These are phyloP conservation scores for Fusarium subglutinans DNA, from an alignment of 2,329 filamentous ascomycete genomes.

Conservation along the genomic window DNA sequence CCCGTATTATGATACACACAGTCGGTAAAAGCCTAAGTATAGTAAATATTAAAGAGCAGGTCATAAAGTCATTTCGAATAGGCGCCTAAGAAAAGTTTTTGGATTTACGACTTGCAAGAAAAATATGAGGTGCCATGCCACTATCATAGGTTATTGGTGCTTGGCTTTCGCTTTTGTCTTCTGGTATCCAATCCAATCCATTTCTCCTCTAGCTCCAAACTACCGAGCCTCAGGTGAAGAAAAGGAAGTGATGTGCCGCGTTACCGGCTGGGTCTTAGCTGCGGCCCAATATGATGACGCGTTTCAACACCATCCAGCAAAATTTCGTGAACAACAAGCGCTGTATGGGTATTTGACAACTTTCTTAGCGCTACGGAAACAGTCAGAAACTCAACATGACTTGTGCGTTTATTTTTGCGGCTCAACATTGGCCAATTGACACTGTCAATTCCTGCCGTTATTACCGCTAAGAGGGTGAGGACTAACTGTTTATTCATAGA, in stretches of 20 bases:
- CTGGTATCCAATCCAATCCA: slow-evolving; percentile 5
- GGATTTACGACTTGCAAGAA: not conserved
- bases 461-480: slow-evolving; percentile 2
- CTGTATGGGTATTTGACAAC: not conserved
- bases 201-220: not conserved
- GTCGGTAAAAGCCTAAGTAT: not conserved
- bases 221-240: slow-evolving; percentile 33
- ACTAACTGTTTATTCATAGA: not conserved
- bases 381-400: not conserved
- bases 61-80: not conserved
- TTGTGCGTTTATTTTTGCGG: slow-evolving; percentile 18
- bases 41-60: not conserved
- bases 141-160: slow-evolving; percentile 6
- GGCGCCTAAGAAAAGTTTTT: slow-evolving; percentile 6
- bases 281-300: slow-evolving; percentile 41
- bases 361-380: slow-evolving; percentile 11
- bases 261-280: slow-evolving; percentile 35
- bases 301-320: slow-evolving; percentile 19
- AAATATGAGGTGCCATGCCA: not conserved
- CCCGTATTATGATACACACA: slow-evolving; percentile 26
- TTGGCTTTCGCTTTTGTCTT: slow-evolving; percentile 7
- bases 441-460: slow-evolving; percentile 1
- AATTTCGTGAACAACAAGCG: slow-evolving; percentile 17
- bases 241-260: slow-evolving; percentile 27
- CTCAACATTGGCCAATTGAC: slow-evolving; percentile 23